A percentile compares a stretch with the other conserved stretches of the same genome.
Evolutionary conservation across 2,329 filamentous ascomycete genomes (phyloP).

Genomic region (Sclerotinia nivalis): DNA sequence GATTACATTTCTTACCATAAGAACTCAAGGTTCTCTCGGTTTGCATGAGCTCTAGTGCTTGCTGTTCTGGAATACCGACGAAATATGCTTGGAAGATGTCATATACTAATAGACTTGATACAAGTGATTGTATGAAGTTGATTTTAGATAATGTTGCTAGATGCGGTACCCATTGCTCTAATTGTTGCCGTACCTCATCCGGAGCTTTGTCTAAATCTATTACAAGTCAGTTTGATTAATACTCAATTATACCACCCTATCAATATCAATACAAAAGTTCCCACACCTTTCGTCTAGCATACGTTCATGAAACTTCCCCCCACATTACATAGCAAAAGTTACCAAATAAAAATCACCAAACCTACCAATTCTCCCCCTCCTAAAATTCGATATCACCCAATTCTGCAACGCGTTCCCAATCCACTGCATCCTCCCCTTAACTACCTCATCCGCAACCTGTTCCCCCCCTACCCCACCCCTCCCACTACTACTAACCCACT

Average conservation of each 20-base stretch:
- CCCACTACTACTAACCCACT: constrained; percentile 69
- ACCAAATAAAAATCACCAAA: constrained; percentile 17
- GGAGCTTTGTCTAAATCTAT: constrained; percentile 49
- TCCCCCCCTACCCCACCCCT: constrained; percentile 51
- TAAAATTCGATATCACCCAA: constrained; percentile 71
- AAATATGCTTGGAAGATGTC: constrained; percentile 64
- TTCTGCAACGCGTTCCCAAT: constrained; percentile 70
- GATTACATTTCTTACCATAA: constrained; percentile 32
- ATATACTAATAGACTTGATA: constrained; percentile 61
- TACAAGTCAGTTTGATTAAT: background rate
- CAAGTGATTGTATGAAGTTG: constrained; percentile 62
- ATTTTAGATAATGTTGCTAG: constrained; percentile 58
- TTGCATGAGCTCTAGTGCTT: constrained; percentile 50
- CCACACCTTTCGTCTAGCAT: background rate
- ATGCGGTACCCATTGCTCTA: constrained; percentile 54
- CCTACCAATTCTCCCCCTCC: constrained; percentile 56
- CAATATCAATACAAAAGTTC: constrained; percentile 1
- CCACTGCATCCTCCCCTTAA: constrained; percentile 61
- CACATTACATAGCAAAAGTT: background rate
- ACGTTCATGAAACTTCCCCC: background rate
- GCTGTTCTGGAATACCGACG: constrained; percentile 59
- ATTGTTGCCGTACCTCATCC: constrained; percentile 46
- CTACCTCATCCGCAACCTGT: constrained; percentile 64
- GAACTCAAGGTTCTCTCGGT: constrained; percentile 33
- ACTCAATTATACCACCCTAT: background rate